Percentiles rank a stretch among this genome's conserved stretches.
These are phyloP conservation scores for Westerdykella aurantiaca DNA, from an alignment of 2,329 filamentous ascomycete genomes.

Conservation along the genomic window DNA sequence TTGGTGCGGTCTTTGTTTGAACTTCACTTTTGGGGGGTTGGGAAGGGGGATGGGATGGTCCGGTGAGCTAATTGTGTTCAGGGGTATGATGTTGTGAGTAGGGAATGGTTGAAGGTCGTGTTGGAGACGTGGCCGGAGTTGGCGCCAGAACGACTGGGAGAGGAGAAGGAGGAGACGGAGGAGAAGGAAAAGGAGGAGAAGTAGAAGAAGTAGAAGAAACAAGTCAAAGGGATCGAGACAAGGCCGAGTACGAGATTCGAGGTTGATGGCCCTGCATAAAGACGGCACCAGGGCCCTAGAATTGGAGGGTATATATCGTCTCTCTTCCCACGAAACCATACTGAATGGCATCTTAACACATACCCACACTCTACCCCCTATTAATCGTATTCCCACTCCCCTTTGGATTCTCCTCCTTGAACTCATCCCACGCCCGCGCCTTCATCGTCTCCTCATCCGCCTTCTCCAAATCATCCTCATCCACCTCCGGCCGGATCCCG, in stretches of 20 bases:
- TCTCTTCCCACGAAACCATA: too few species aligned
- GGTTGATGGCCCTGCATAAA: too few species aligned
- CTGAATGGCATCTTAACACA: too few species aligned
- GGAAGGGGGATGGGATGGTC: not conserved
- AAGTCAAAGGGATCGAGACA: too few species aligned
- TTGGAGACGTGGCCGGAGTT: constrained; percentile 29
- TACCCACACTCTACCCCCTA: constrained; percentile 49
- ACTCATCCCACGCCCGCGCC: constrained; percentile 93
- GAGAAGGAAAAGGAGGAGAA: too few species aligned
- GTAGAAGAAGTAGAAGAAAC: not conserved
- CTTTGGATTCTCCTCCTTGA: constrained; percentile 79
- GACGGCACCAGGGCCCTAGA: too few species aligned
- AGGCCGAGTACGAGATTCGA: too few species aligned
- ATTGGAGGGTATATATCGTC: too few species aligned
- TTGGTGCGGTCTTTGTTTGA: not conserved
- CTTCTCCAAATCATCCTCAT: constrained; percentile 87
- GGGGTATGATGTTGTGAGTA: constrained; percentile 26
- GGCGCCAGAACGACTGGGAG: constrained; percentile 14
- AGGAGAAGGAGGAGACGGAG: too few species aligned
- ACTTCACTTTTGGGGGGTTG: not conserved
- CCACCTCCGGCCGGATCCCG: constrained; percentile 61
- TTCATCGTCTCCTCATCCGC: constrained; percentile 89
- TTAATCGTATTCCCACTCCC: constrained; percentile 80
- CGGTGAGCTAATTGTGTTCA: constrained; percentile 2
- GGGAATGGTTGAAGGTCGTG: constrained; percentile 16